Base-by-base conservation (phyloP, 345 rosid genomes). In the Carallia brachiata region DNA sequence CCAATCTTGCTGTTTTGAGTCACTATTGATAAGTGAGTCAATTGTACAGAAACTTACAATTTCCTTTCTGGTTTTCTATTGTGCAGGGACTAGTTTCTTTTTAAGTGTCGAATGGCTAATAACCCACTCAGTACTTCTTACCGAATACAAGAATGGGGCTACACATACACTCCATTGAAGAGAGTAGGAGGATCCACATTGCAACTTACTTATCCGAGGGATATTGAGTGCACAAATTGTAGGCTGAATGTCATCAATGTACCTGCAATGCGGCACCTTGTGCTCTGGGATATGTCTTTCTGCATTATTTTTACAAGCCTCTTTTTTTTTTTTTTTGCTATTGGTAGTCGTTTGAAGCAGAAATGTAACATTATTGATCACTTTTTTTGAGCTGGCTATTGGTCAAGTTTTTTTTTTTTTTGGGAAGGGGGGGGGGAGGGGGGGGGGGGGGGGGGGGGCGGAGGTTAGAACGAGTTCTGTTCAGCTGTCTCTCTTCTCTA, bases 71-170 rank as follows among this genome's bases (percentile, higher is more conserved):
- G 60, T 2, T 56, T 56, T 9, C 60, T 56, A 23, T 4, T 30
- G 28, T 56, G 60, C 60, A 56, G 60, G 60, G 60, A 56, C 32
- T 56, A 56, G 32, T 27, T 56, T 56, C 17, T 19, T 23, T 55
- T 6, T 9, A 27, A 23, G 31, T 13, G 31, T 13, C 15, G 12
- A 6, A 23, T 7, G 6, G 60, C 60, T 56, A 7, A 23, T 23
- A 13, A 23, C 60, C 60, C 60, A 3, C 60, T 27, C 6, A 13
- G 31, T 56, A 56, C 28, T 44, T 12, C 59, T 16, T 56, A 32
- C 31, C n/a, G 31, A 32, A 56, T 30, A 23, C 28, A 16, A 56
- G 60, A 27, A 44, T 30, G 31, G 32, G 32, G 28, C 60, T n/a
- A 9, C 32, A 56, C 15, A 13, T 27, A 27, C n/a, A 18, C 60